These are phyloP conservation scores for Linum usitatissimum DNA, from an alignment of 345 rosid genomes.

Conservation along the genomic window DNA sequence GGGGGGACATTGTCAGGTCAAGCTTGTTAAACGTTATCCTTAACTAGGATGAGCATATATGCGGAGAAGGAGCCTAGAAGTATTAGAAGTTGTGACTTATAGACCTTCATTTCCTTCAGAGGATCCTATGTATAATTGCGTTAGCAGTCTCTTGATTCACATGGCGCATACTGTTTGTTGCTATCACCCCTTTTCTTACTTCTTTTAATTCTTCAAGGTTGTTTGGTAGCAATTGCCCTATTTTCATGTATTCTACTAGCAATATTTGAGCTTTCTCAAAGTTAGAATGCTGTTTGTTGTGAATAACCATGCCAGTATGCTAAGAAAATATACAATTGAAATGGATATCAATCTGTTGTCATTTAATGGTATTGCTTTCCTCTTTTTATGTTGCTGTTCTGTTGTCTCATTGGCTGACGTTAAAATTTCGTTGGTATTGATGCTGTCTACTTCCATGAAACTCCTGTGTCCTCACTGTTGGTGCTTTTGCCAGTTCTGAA, in stretches of 20 bases:
- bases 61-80: neutral
- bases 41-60: no score
- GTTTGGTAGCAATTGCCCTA: neutral
- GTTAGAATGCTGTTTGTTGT: neutral
- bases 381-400: neutral
- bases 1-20: neutral
- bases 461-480: neutral
- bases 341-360: neutral
- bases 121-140: neutral
- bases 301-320: neutral
- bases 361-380: neutral
- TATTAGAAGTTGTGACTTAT: neutral
- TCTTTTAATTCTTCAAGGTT: neutral
- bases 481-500: conserved; percentile 39
- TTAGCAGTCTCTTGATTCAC: no score
- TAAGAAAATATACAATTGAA: neutral
- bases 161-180: no score
- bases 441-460: neutral
- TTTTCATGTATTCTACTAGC: neutral
- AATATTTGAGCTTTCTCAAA: neutral
- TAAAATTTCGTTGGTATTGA: neutral
- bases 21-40: neutral
- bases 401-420: neutral
- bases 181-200: no score
- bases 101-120: neutral